Conservation (phyloP, 768 basidiomycete genomes). For the Suillus tomentosus region DNA sequence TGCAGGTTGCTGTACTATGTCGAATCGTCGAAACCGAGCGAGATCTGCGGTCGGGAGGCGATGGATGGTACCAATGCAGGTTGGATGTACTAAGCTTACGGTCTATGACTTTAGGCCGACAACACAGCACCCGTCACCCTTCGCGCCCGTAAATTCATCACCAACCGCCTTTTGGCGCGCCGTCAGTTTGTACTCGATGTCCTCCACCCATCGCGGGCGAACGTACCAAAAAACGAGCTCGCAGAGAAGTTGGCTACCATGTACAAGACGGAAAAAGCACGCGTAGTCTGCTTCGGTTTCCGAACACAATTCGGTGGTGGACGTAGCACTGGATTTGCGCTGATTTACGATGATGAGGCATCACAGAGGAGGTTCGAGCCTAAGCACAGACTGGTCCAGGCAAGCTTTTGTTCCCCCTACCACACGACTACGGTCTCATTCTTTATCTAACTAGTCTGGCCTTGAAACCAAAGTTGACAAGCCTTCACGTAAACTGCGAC, state of each 20-base stretch:
- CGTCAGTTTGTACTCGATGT: slow-evolving; percentile 96
- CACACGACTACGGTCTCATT: slow-evolving; percentile 8
- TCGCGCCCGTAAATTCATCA: slow-evolving; percentile 99
- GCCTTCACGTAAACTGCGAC: slow-evolving; percentile 95
- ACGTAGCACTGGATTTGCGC: slow-evolving; percentile 92
- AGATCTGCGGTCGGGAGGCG: slow-evolving; percentile 15
- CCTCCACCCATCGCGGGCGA: slow-evolving; percentile 93
- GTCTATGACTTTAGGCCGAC: slow-evolving; percentile 58
- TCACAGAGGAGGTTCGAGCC: slow-evolving; percentile 98
- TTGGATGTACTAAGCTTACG: slow-evolving; percentile 26
- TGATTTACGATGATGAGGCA: slow-evolving; percentile 96
- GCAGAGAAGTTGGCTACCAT: slow-evolving; percentile 87
- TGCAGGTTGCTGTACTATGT: slow-evolving; percentile 16
- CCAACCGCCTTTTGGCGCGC: slow-evolving; percentile 94
- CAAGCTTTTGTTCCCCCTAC: slow-evolving; percentile 44
- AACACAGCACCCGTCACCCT: slow-evolving; percentile 86
- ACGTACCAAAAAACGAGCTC: slow-evolving; percentile 91
- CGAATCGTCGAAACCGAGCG: slow-evolving; percentile 11
- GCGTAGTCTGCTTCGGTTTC: slow-evolving; percentile 94
- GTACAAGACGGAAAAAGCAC: slow-evolving; percentile 91
- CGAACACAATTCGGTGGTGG: slow-evolving; percentile 98
- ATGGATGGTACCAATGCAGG: slow-evolving; percentile 28
- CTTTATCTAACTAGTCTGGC: slow-evolving; percentile 52
- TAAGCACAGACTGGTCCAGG: slow-evolving; percentile 90
- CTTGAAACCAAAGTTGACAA: slow-evolving; percentile 79